These are phyloP conservation scores for Elongisporangium undulatum DNA, from an alignment of 352 stramenopile genomes.

Conservation along the genomic window DNA sequence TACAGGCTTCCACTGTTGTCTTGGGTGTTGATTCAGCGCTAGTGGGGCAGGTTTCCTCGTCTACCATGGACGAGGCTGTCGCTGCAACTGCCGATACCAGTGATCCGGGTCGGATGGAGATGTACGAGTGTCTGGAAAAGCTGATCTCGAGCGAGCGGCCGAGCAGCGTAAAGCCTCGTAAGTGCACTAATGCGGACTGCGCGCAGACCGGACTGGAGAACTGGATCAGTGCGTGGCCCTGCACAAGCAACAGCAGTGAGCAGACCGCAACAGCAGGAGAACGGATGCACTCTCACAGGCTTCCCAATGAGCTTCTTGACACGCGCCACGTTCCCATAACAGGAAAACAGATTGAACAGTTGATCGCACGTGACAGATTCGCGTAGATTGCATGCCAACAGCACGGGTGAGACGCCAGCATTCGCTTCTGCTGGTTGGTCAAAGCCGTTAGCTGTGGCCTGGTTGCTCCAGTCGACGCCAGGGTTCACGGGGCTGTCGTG, in stretches of 20 bases:
- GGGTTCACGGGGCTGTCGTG: constrained; percentile 26
- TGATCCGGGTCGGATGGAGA: constrained; percentile 24
- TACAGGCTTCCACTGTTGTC: constrained; percentile 2
- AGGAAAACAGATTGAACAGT: constrained; percentile 69
- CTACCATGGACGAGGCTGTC: background rate
- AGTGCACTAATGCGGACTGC: constrained; percentile 43
- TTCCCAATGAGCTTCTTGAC: constrained; percentile 59
- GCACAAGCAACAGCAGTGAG: background rate
- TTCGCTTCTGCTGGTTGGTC: constrained; percentile 5
- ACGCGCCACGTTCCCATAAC: constrained; percentile 57
- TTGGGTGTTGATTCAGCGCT: background rate
- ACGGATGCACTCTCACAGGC: constrained; percentile 10
- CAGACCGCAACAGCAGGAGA: background rate
- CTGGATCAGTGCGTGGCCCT: constrained; percentile 60
- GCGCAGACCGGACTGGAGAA: constrained; percentile 37
- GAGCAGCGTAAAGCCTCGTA: constrained; percentile 49
- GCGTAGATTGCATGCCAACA: constrained; percentile 52
- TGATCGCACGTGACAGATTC: constrained; percentile 52
- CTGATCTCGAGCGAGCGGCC: constrained; percentile 54
- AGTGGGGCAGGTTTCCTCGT: background rate
- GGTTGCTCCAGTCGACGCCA: constrained; percentile 1
- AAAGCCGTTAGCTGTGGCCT: constrained; percentile 3
- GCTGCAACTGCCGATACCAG: background rate
- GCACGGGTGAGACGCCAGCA: constrained; percentile 36
- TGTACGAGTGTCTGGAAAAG: constrained; percentile 56